Evolutionary conservation across 331 rosid species (phyloP), one percentile per base, ranked within the genome.

Genomic region (Rhamnella rubrinervis): DNA sequence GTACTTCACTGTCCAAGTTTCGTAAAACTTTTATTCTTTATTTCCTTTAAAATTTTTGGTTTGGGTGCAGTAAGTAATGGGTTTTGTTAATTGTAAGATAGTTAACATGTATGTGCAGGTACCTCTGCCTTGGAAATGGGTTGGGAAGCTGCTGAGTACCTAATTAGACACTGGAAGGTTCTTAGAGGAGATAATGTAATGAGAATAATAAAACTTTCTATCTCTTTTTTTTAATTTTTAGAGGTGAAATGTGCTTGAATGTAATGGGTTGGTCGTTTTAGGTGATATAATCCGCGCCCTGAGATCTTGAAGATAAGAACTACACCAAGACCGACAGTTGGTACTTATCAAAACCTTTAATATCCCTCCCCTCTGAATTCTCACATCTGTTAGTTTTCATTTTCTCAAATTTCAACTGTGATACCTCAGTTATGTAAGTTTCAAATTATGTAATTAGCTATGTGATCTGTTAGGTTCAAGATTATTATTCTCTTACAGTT

Each of bases 131-230:
- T 53, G 20, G 26, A 53, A 53, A 93, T 93, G 97, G 96, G 97
- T 70, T 93, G 96, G 97, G 90, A 93, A 82, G 97, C 97, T 6
- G 98, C 97, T 18, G 84, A 93, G 86, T 90, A 93, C 70, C 96
- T 93, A 61, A 80, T 93, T 52, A 82, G 95, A 78, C 89, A 90
- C 68, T 93, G 96, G 98, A 90, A 85, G 82, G 10, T 93, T 82
- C 66, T 90, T 69, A 83, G 96, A 78, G 96, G 97, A 76, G 98
- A 92, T 77, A 86, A 90, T 77, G 97, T 85, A 77, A 78, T 40
- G 17, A 8, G 17, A 52, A 26, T 39, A 6, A 19, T 35, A n/a
- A 23, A 47, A 46, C 52, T 12, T 46, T 20, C 39, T 8, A 47
- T 21, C 10, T 25, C 58, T 55, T 20, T n/a, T n/a, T n/a, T n/a